phyloP scores from a whole-genome alignment of 176 grass and related monocot species.

The Oryza meridionalis region DNA sequence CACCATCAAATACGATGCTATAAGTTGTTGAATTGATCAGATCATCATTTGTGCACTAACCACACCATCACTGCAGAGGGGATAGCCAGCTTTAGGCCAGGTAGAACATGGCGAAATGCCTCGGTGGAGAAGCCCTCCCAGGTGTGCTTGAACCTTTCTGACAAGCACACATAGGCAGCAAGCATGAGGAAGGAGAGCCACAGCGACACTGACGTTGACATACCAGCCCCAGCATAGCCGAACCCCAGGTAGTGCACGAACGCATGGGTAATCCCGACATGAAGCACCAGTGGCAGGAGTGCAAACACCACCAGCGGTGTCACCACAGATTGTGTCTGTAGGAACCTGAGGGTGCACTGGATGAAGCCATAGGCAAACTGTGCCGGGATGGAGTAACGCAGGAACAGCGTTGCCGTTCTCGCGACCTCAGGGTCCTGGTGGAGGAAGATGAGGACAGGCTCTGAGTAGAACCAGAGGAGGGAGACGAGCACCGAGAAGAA shows the following conservation, averaged over 20 bases:
- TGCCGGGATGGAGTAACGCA: constrained; percentile 30
- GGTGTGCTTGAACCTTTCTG: constrained; percentile 32
- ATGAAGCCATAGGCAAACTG: constrained; percentile 55
- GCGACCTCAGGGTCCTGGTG: constrained; percentile 45
- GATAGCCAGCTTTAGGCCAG: constrained; percentile 48
- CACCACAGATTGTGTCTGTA: constrained; percentile 60
- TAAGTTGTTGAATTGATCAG: neutral
- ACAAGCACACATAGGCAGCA: constrained; percentile 33
- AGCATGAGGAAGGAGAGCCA: constrained; percentile 49
- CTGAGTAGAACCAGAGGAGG: constrained; percentile 49
- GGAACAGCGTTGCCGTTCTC: constrained; percentile 35
- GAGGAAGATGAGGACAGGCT: constrained; percentile 41
- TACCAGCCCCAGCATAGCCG: constrained; percentile 43
- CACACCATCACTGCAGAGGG: constrained; percentile 68
- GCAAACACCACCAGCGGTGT: constrained; percentile 47
- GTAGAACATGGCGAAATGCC: constrained; percentile 44
- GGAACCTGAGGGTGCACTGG: constrained; percentile 54
- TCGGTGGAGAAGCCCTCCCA: constrained; percentile 45
- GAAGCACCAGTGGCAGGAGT: constrained; percentile 34
- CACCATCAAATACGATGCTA: neutral
- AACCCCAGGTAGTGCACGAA: constrained; percentile 41
- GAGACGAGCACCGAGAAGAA: constrained; percentile 43
- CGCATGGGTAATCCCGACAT: constrained; percentile 43
- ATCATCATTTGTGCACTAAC: constrained; percentile 25
- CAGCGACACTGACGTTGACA: constrained; percentile 38